Evolutionary conservation across 176 grass and related monocot species (phyloP), one percentile per base, ranked within the genome.

Genomic region (Neostapfia colusana): DNA sequence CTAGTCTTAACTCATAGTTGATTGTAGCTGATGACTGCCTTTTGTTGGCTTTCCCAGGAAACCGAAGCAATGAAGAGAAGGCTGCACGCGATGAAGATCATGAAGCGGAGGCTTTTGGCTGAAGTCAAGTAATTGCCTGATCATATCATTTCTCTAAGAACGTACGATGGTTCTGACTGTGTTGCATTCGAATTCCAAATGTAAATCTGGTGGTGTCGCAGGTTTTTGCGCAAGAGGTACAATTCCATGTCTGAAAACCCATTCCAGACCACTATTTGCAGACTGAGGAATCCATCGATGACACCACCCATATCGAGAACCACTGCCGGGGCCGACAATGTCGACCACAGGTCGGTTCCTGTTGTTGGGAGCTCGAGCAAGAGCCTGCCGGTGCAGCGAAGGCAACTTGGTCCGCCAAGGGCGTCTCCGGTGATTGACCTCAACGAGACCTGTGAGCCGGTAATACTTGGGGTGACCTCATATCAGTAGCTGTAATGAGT

Each of bases 61-160:
- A 85, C 85, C 18, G 71, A 85, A 66, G 85, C 85, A 65, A 93
- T 85, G 85, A 88, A 70, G 44, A 69, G 72, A 45, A 74, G 51
- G 79, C 23, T 90, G 62, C 79, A 84, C 23, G 53, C 59, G 82
- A 62, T 54, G 62, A 85, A 79, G 51, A 70, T 83, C 31, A 81
- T 43, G 65, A 88, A 85, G 63, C 70, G 80, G 57, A 88, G 31
- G 67, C 82, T 88, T 77, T 75, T 80, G 71, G 85, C 79, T 46
- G 88, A 93, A 93, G 79, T 93, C 79, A 93, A 85, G 91, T 93
- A 70, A 81, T 64, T 14, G 31, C 36, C 51, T 26, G 23, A 79
- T 37, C 80, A 6, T 41, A 27, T 4, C 39, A 44, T 45, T 43
- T 66, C 20, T 41, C 8, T 16, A 24, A 16, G 16, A 37, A 7